Evolutionary conservation across 1,139 yeast species (phyloP).

Genomic region (Debaryomycetaceae sp.): DNA sequence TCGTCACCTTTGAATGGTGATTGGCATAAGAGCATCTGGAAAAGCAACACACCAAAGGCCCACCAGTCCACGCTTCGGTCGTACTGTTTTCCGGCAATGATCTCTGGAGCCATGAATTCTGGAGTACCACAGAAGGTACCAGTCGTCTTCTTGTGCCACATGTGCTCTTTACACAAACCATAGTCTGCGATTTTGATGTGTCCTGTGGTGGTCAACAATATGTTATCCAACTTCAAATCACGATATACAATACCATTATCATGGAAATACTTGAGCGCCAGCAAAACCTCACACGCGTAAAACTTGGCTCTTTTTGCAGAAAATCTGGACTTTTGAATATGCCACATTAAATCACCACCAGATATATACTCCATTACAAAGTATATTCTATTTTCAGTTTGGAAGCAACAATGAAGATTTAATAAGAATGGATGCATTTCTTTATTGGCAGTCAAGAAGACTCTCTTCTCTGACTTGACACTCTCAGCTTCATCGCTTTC

Average conservation of each 20-base stretch:
- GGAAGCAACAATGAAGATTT: constrained; percentile 92
- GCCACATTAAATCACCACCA: constrained; percentile 99
- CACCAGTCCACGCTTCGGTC: constrained; percentile 98
- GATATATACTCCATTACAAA: constrained; percentile 97
- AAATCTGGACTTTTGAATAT: constrained; percentile 87
- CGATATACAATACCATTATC: constrained; percentile 95
- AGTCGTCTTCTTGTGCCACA: constrained; percentile 90
- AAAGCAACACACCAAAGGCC: constrained; percentile 96
- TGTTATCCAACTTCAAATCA: constrained; percentile 88
- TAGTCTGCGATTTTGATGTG: constrained; percentile 96
- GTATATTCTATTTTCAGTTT: constrained; percentile 93
- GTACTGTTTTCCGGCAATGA: constrained; percentile 85
- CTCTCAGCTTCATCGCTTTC: constrained; percentile 96
- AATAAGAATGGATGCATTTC: constrained; percentile 91
- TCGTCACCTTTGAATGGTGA: constrained; percentile 98
- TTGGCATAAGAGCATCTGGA: constrained; percentile 94
- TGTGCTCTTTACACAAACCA: constrained; percentile 93
- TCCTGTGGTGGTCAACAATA: constrained; percentile 83
- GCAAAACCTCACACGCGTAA: constrained; percentile 92
- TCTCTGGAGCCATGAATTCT: constrained; percentile 98
- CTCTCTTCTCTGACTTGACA: constrained; percentile 89
- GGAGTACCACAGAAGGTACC: constrained; percentile 99
- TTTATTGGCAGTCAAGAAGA: constrained; percentile 83
- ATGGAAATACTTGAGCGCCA: constrained; percentile 90
- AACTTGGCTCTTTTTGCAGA: constrained; percentile 91